A percentile compares a stretch with the other conserved stretches of the same genome.
These are phyloP conservation scores for Cucurbita argyrosperma DNA, from an alignment of 306 rosid genomes.

Conservation along the genomic window DNA sequence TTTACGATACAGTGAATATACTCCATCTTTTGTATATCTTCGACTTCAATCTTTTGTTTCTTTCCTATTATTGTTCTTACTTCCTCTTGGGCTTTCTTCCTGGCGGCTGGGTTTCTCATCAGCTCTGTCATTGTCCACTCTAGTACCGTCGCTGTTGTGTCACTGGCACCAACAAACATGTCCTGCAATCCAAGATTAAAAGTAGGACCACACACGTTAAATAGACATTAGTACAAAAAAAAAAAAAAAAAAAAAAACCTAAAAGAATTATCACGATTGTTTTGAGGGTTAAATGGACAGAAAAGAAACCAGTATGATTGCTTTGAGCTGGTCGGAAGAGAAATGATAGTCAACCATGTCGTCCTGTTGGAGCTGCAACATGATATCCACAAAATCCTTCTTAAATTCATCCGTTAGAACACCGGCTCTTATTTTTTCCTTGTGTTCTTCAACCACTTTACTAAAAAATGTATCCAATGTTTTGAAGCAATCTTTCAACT, in stretches of 20 bases:
- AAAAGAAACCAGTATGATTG: too few relatives aligned
- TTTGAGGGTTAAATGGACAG: background rate
- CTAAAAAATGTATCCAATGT: background rate
- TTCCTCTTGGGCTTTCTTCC: conserved; percentile 28
- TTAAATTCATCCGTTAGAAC: too few relatives aligned
- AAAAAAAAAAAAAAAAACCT: too few relatives aligned
- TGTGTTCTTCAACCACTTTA: conserved; percentile 16
- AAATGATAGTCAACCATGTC: background rate
- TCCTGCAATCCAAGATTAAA: conserved; percentile 2
- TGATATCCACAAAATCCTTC: conserved; percentile 9
- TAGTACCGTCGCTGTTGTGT: conserved; percentile 20
- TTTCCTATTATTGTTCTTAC: conserved; percentile 3
- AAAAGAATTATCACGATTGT: too few relatives aligned
- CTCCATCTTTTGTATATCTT: conserved; percentile 19
- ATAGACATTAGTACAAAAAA: too few relatives aligned
- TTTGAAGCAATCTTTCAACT: too few relatives aligned
- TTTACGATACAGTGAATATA: conserved; percentile 31
- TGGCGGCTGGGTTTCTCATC: conserved; percentile 20
- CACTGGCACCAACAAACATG: conserved; percentile 36
- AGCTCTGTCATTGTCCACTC: conserved; percentile 44
- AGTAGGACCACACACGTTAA: too few relatives aligned
- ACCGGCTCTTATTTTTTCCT: background rate
- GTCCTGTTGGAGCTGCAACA: conserved; percentile 2
- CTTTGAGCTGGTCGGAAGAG: background rate
- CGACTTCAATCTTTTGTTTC: conserved; percentile 11